phyloP scores from a whole-genome alignment of 2,329 filamentous ascomycete genomes.

The Aphanoascus verrucosus region DNA sequence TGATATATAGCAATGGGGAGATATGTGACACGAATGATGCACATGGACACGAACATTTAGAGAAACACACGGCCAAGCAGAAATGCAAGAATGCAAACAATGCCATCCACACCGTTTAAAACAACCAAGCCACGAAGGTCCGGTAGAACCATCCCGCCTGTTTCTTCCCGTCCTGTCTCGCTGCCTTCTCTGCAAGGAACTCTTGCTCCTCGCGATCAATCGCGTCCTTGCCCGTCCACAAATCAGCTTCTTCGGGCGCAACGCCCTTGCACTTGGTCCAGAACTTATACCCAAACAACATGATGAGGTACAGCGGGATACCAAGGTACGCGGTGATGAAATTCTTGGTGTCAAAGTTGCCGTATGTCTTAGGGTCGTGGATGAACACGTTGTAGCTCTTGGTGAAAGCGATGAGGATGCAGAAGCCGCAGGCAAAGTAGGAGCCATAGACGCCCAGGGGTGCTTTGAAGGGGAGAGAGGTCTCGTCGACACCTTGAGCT shows the following conservation, averaged over 20 bases:
- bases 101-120: constrained; percentile 32
- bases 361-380: constrained; percentile 40
- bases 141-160: constrained; percentile 45
- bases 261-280: constrained; percentile 17
- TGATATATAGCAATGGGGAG: too few species aligned
- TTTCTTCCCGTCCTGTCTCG: constrained; percentile 50
- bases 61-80: neutral
- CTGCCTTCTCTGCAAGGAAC: constrained; percentile 63
- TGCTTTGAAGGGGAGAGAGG: constrained; percentile 34
- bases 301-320: constrained; percentile 31
- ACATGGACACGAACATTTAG: too few species aligned
- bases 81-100: too few species aligned
- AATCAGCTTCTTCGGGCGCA: constrained; percentile 18
- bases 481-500: constrained; percentile 29
- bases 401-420: constrained; percentile 57
- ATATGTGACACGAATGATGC: too few species aligned
- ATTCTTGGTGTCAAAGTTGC: constrained; percentile 39
- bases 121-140: constrained; percentile 51
- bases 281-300: constrained; percentile 26
- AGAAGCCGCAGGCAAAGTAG: constrained; percentile 50
- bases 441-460: constrained; percentile 47
- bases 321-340: constrained; percentile 42
- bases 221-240: constrained; percentile 21
- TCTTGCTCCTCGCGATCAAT: constrained; percentile 51
- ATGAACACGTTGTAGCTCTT: constrained; percentile 70